Evolutionary conservation across 805 yeast genomes (phyloP).

Genomic region (Geotrichum ghanense): DNA sequence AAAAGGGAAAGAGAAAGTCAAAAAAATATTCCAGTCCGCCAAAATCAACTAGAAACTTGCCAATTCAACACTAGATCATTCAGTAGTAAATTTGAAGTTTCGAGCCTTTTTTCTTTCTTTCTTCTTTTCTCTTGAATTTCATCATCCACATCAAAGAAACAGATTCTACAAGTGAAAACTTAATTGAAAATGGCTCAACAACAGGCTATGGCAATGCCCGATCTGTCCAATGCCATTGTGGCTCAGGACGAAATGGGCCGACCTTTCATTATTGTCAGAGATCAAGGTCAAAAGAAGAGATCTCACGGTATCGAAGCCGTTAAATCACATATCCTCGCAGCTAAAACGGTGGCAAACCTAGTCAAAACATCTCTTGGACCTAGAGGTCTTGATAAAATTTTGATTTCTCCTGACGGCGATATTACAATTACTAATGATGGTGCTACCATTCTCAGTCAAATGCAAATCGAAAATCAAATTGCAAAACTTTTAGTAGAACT

Average conservation of each 20-base stretch:
- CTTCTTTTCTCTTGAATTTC: not conserved
- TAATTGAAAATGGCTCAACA: not conserved
- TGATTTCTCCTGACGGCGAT: conserved; percentile 93
- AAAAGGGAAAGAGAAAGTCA: not conserved
- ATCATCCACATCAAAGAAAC: not conserved
- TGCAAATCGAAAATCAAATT: conserved; percentile 92
- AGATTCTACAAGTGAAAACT: not conserved
- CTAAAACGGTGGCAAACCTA: conserved; percentile 86
- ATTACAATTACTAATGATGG: conserved; percentile 98
- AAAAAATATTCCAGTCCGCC: conserved; percentile 1
- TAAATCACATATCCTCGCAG: conserved; percentile 80
- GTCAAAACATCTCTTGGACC: conserved; percentile 93
- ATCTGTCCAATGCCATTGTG: conserved; percentile 93
- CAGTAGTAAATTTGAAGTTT: no score
- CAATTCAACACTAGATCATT: no score
- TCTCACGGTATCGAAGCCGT: conserved; percentile 72
- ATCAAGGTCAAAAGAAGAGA: conserved; percentile 52
- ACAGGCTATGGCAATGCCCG: conserved; percentile 47
- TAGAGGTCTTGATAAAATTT: conserved; percentile 93
- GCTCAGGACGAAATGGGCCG: conserved; percentile 99
- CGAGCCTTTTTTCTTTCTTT: not conserved
- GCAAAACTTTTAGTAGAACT: conserved; percentile 92
- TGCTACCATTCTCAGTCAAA: conserved; percentile 89
- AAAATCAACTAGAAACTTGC: no score
- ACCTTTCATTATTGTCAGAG: conserved; percentile 95